A percentile compares a stretch with the other conserved stretches of the same genome.
Evolutionary conservation across 1,284 basidiomycete genomes (phyloP).

Genomic region (Cystobasidiaceae sp.): DNA sequence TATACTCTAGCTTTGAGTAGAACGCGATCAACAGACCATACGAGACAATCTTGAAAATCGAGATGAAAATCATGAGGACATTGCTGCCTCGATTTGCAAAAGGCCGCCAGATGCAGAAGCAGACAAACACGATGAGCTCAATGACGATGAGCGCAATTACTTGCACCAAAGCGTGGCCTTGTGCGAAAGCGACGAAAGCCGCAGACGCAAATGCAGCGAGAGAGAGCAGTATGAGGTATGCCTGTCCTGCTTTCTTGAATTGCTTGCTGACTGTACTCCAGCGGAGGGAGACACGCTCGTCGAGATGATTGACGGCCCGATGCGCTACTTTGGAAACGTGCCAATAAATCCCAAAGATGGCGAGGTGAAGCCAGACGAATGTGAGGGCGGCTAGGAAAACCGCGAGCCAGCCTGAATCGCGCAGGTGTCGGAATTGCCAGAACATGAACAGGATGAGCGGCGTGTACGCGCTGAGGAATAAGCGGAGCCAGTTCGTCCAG

Average conservation of each 20-base stretch:
- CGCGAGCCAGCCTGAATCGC: conserved; percentile 52
- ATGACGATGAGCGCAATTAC: conserved; percentile 64
- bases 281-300: conserved; percentile 2
- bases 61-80: conserved; percentile 57
- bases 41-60: conserved; percentile 59
- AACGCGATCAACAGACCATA: conserved; percentile 65
- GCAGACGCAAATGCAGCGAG: conserved; percentile 54
- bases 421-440: conserved; percentile 79
- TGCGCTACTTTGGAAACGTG: conserved; percentile 20
- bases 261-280: conserved; percentile 44
- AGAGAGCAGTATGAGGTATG: conserved; percentile 49
- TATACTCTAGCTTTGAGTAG: conserved; percentile 56
- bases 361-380: conserved; percentile 53
- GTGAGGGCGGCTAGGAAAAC: conserved; percentile 60
- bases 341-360: conserved; percentile 51
- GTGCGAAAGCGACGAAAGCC: conserved; percentile 66
- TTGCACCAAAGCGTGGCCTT: conserved; percentile 62
- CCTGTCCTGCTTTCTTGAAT: conserved; percentile 46
- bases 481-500: conserved; percentile 48
- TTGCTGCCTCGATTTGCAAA: conserved; percentile 46
- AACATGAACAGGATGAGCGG: conserved; percentile 72
- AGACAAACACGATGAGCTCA: conserved; percentile 59
- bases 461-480: conserved; percentile 51
- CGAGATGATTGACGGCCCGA: conserved; percentile 4
- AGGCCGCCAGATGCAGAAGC: conserved; percentile 57